Base-by-base conservation (phyloP, 306 rosid genomes). In the Sicyos edulis region DNA sequence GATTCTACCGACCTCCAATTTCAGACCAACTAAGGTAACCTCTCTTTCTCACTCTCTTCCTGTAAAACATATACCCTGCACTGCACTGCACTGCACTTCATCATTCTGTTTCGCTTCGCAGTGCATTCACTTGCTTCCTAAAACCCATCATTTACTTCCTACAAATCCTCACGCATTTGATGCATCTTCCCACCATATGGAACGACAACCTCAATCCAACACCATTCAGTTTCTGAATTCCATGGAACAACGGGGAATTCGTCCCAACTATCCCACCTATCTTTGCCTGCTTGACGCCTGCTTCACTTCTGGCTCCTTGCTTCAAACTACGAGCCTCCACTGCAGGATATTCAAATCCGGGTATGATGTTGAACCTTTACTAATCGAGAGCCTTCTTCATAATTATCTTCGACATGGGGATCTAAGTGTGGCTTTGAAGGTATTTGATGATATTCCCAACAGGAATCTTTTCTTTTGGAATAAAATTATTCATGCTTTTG, bases 231-330 rank as follows among this genome's bases (percentile, higher is more conserved):
- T 87, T 77, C 74, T 87, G 84, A 85, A 79, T 81, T 75, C 82
- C 29, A 87, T 84, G 97, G 91, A 85, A 80, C 75, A 71, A 16
- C 91, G 82, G 16, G 88, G 91, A 32, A 60, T 89, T 80, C 91
- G 83, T 58, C 86, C 96, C 12, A 91, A 91, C 85, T 79, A 74
- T 56, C 92, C 83, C 76, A 88, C 93, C 26, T 87, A 76, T 87
- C 72, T 87, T 77, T 91, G 91, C 89, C 80, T 89, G 66, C 69
- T 89, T 54, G 92, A 91, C 24, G 90, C 84, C 37, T 87, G 87
- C 76, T 49, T 83, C 7, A 79, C 57, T 78, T 87, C 77, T 70
- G 85, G 89, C 74, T 80, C 84, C 42, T 70, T 82, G 71, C 44
- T 71, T 59, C 80, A 89, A 61, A 83, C 81, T 52, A 75, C 64